Evolutionary conservation across 148 eudicot genomes (phyloP), one percentile per base, ranked within the genome.

Genomic region (Simmondsia chinensis): DNA sequence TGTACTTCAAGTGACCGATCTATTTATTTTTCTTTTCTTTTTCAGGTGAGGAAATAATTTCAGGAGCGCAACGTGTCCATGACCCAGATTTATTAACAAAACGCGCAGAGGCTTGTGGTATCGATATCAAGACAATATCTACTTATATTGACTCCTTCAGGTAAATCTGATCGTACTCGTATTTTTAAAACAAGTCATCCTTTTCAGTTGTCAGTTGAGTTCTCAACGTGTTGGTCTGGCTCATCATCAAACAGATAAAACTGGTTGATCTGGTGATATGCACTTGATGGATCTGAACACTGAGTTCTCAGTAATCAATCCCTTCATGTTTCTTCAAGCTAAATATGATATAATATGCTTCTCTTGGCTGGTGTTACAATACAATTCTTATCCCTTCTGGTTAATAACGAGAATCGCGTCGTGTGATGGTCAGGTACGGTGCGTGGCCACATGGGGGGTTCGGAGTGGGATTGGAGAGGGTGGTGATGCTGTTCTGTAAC

Each of bases 51-150:
- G 97, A 89, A 63, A 89, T 89, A 7, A 84, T 89, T 39, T 89
- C 97, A n/a, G 97, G 97, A 71, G 97, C 97, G 46, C 97, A 84
- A 48, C 95, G 97, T 79, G 65, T 84, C 32, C 97, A 89, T 46
- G 61, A 75, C 37, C 76, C 97, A 16, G 85, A 68, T 11, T 58
- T 75, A 21, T 44, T 89, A 63, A 28, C 59, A 26, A 28, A 66
- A 41, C 91, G 87, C 23, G 97, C 94, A 28, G 61, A 64, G 64
- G 68, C 61, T 16, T 71, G 74, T 33, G 87, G 87, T 22, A 80
- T 88, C 40, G 87, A 77, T 23, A 75, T 81, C 43, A 62, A 70
- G 19, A 60, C 94, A 17, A 78, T 88, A 53, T 63, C 82, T 9
- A 59, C 75, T 12, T 88, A 88, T 39, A 64, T 83, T 18, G 97